phyloP scores from a whole-genome alignment of 305 asterid genomes.

The Ajuga reptans region DNA sequence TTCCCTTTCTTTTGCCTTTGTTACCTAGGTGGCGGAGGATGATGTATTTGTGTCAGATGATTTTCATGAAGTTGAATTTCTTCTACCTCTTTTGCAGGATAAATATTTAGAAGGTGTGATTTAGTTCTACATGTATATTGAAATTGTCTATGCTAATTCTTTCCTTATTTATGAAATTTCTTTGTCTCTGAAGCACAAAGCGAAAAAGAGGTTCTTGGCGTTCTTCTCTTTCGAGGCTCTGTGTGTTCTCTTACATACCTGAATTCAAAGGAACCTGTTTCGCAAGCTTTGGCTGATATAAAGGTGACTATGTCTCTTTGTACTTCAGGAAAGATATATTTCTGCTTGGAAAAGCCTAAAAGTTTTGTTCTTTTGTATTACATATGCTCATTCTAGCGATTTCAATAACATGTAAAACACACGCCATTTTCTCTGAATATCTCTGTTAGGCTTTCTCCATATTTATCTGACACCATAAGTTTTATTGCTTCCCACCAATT shows the following conservation, averaged over 20 bases:
- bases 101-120: constrained; percentile 59
- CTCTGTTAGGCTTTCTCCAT: neutral
- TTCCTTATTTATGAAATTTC: constrained; percentile 5
- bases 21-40: constrained; percentile 56
- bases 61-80: constrained; percentile 83
- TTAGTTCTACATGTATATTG: constrained; percentile 11
- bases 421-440: neutral
- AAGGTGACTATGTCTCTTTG: constrained; percentile 47
- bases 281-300: constrained; percentile 77
- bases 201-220: constrained; percentile 67
- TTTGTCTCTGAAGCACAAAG: constrained; percentile 50
- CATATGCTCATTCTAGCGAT: neutral
- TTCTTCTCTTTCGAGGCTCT: constrained; percentile 57
- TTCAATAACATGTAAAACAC: neutral
- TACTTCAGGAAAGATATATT: constrained; percentile 12
- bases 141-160: neutral
- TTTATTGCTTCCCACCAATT: neutral
- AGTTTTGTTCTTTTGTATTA: neutral
- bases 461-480: neutral
- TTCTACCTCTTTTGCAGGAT: constrained; percentile 71
- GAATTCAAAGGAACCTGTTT: constrained; percentile 68
- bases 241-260: constrained; percentile 72
- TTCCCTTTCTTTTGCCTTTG: constrained; percentile 15
- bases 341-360: constrained; percentile 7
- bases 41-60: constrained; percentile 50